Evolutionary conservation across 805 yeast genomes (phyloP), one percentile per base, ranked within the genome.

Genomic region (Candida xyloterini): DNA sequence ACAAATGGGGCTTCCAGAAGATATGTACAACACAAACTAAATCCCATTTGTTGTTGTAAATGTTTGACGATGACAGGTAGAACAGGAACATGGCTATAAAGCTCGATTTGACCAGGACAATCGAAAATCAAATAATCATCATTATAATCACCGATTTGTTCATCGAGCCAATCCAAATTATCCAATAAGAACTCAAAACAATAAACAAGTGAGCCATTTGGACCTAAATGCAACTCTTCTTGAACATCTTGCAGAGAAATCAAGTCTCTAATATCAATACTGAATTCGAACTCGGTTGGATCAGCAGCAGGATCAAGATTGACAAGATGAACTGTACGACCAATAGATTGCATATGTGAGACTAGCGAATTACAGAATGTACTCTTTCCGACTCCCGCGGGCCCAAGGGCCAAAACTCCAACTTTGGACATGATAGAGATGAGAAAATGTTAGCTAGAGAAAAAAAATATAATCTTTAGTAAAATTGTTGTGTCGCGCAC

Each of bases 261-360:
- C 54, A 91, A 71, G 59, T 91, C 96, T 52, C 95, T 71, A 26
- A 91, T 91, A 62, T 91, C 98, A 14, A 91, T 82, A 6, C 95
- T 83, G 60, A 91, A 93, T 57, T 88, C 96, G 57, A 76, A 91
- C 56, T 91, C 91, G 3, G 78, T 80, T 10, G 98, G 87, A 50
- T 89, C 96, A 2, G 98, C 98, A 0, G 98, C 98, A 4, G 99
- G 99, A 65, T 91, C 98, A 37, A 91, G 67, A 59, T 93, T 93
- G 13, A 93, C 97, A 27, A 93, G 78, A 62, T 93, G 97, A 2
- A 96, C 97, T 26, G 95, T 70, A 47, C 99, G 79, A 1, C 98
- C 98, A 25, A 85, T 73, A 14, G 88, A 74, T 60, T 89, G 95
- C 81, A 93, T 84, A 61, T 91, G 84, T 1, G 91, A 66, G 31